Evolutionary conservation across 192 early-diverging fungal genomes (phyloP).

Genomic region (Piromyces sp.): DNA sequence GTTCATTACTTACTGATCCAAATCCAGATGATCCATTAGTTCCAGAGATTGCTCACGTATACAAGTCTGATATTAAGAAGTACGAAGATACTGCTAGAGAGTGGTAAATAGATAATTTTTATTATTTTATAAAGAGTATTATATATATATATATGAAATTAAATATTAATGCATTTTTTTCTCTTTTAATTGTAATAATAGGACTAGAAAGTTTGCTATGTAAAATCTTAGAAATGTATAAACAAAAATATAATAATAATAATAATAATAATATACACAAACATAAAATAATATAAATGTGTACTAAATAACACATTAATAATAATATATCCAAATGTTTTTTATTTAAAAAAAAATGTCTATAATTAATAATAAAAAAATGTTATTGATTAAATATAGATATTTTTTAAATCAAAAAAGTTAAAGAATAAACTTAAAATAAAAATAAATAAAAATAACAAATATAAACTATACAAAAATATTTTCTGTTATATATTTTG

Average conservation of each 20-base stretch:
- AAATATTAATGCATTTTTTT: not conserved
- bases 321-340: too few species aligned
- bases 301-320: too few species aligned
- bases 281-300: not conserved
- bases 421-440: too few species aligned
- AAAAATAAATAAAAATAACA: too few species aligned
- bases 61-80: slow-evolving; percentile 62
- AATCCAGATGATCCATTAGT: slow-evolving; percentile 96
- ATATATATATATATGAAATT: too few species aligned
- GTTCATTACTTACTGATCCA: slow-evolving; percentile 94
- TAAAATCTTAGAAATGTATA: not conserved
- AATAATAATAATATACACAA: not conserved
- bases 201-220: not conserved
- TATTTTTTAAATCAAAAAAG: too few species aligned
- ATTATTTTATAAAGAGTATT: too few species aligned
- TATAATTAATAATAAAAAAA: too few species aligned
- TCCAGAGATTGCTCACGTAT: slow-evolving; percentile 92
- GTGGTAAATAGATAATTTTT: not conserved
- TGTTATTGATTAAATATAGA: too few species aligned
- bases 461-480: too few species aligned
- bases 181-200: not conserved
- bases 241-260: not conserved
- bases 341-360: too few species aligned
- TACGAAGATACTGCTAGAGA: not conserved
- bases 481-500: too few species aligned